Conservation (phyloP, 192 early-diverging fungal species). For the Mortierella antarctica region DNA sequence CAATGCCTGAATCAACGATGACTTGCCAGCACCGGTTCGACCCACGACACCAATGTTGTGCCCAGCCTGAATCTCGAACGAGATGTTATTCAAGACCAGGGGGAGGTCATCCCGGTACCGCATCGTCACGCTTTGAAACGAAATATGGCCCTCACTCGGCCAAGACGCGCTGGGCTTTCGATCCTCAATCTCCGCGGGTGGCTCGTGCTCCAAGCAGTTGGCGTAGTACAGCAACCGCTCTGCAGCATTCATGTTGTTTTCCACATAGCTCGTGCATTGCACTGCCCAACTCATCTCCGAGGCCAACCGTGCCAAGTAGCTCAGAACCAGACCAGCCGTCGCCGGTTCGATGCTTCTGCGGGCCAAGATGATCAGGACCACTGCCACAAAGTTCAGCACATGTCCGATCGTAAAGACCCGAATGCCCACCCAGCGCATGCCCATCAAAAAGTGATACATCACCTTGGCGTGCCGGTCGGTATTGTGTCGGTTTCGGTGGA, state of each 20-base stretch:
- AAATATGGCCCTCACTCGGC: conserved; percentile 79
- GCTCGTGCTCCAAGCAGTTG: conserved; percentile 65
- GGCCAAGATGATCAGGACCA: conserved; percentile 63
- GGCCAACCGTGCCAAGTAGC: conserved; percentile 85
- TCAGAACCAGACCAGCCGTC: conserved; percentile 84
- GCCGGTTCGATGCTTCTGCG: conserved; percentile 73
- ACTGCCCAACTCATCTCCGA: conserved; percentile 82
- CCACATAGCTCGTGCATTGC: conserved; percentile 73
- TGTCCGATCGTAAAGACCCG: conserved; percentile 14
- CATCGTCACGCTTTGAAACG: conserved; percentile 74
- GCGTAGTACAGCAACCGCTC: conserved; percentile 39
- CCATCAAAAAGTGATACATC: not conserved
- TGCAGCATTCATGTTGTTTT: conserved; percentile 51
- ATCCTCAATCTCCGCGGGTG: conserved; percentile 75
- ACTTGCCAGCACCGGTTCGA: conserved; percentile 86
- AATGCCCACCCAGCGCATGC: conserved; percentile 23
- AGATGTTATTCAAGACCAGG: conserved; percentile 80
- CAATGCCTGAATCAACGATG: conserved; percentile 79
- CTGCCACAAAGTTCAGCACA: conserved; percentile 21
- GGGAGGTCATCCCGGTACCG: conserved; percentile 76
- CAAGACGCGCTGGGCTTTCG: conserved; percentile 53
- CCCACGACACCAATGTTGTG: conserved; percentile 93
- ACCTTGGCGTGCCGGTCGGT: conserved; percentile 29
- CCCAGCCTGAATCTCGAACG: conserved; percentile 68
- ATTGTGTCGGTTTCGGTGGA: conserved; percentile 26